Percentiles rank a stretch among this genome's conserved stretches.
Evolutionary conservation across 116 monocot genomes (phyloP).

Genomic region (Papilionanthe hybrid): DNA sequence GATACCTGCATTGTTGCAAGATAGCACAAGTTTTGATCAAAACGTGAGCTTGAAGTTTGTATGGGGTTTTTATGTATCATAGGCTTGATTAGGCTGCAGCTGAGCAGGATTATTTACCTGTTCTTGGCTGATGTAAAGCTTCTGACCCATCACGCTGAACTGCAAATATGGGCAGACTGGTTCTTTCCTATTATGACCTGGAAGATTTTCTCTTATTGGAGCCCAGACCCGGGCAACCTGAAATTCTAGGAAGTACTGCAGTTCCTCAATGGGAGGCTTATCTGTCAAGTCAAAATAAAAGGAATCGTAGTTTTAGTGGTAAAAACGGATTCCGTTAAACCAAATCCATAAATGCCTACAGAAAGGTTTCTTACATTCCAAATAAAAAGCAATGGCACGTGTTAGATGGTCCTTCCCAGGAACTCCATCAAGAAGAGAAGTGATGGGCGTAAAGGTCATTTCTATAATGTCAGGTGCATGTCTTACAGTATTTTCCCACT

Average conservation of each 20-base stretch:
- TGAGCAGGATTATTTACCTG: conserved; percentile 42
- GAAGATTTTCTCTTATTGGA: conserved; percentile 52
- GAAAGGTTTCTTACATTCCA: conserved; percentile 60
- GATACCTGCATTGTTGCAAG: conserved; percentile 47
- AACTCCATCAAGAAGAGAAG: conserved; percentile 61
- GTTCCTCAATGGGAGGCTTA: conserved; percentile 89
- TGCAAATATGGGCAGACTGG: conserved; percentile 80
- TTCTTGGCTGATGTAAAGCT: conserved; percentile 78
- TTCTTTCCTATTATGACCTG: conserved; percentile 66
- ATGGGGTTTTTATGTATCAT: neutral
- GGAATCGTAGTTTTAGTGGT: neutral
- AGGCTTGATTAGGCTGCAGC: neutral
- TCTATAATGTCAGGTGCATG: conserved; percentile 77
- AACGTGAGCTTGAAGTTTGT: neutral
- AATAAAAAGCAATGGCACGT: conserved; percentile 74
- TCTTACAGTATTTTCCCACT: conserved; percentile 68
- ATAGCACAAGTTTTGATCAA: neutral
- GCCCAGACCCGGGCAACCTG: conserved; percentile 81
- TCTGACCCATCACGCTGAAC: conserved; percentile 88
- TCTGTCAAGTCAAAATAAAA: conserved; percentile 25
- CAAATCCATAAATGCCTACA: neutral
- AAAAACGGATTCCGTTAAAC: neutral
- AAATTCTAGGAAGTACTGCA: conserved; percentile 81
- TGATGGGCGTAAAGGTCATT: conserved; percentile 68
- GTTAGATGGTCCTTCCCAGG: conserved; percentile 83